Evolutionary conservation across 306 rosid species (phyloP), one percentile per base, ranked within the genome.

Genomic region (Fragaria iinumae): DNA sequence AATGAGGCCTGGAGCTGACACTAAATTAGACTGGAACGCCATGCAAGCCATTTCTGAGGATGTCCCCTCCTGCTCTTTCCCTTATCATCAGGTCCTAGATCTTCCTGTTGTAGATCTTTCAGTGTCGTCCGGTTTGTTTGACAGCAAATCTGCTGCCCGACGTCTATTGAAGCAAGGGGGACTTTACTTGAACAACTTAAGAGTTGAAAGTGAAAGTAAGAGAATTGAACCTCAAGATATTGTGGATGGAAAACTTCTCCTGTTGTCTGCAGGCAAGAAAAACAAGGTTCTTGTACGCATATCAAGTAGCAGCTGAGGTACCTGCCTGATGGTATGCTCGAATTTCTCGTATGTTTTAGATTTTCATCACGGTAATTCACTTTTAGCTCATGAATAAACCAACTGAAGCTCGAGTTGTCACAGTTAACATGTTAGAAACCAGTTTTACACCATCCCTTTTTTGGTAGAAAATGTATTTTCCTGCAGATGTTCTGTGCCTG

Each of bases 121-220:
- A 0, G 97, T 95, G 44, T 86, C 89, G 17, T 78, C 98, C 49
- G 97, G 98, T 83, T 88, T 95, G 89, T 80, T 93, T 12, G 90
- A 82, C 50, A 95, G 97, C 79, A 95, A 92, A 78, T 92, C 98
- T 0, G 97, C 97, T 75, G 98, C 89, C 1, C 91, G 97, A 5
- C 87, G 97, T 4, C 62, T 95, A 90, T 81, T 95, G 84, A 95
- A 92, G 86, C 98, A 95, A 85, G 97, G 98, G 43, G 98, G 98
- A 8, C 74, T 95, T 49, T 95, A 95, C 88, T 84, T 95, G 88
- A 95, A 95, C 86, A 92, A 95, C 74, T 79, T 62, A 32, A 88
- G 91, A 86, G 92, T 95, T 78, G 88, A 92, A 66, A 77, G 84
- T 68, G 98, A 95, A 77, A 79, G 73, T 71, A 88, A 86, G 87